phyloP scores from a whole-genome alignment of 179 eudicot genomes.

The Spinacia oleracea region DNA sequence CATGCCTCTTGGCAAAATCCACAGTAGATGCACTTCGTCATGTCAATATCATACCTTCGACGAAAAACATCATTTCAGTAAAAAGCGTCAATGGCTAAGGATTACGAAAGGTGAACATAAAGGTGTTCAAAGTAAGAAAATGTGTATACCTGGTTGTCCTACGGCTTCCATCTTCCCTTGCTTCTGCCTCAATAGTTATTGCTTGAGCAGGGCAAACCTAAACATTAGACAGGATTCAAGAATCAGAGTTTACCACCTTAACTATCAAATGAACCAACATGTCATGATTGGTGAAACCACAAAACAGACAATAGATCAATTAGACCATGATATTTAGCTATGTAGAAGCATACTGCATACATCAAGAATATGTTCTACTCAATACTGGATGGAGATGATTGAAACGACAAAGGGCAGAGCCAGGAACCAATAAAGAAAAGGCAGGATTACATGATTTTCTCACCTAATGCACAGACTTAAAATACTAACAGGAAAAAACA shows the following conservation, averaged over 20 bases:
- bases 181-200: slow-evolving; percentile 97
- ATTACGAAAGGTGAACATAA: background rate
- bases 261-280: background rate
- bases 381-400: background rate
- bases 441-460: background rate
- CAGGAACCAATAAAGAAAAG: background rate
- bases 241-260: background rate
- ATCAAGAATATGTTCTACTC: background rate
- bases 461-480: background rate
- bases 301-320: slow-evolving; percentile 5
- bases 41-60: slow-evolving; percentile 86
- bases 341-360: background rate
- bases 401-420: background rate
- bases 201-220: slow-evolving; percentile 99
- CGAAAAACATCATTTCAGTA: background rate
- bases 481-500: background rate
- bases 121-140: background rate
- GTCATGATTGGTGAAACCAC: background rate
- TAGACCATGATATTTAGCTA: background rate
- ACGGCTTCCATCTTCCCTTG: slow-evolving; percentile 97
- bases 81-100: background rate
- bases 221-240: slow-evolving; percentile 5
- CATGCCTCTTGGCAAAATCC: slow-evolving; percentile 99
- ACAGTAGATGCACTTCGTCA: slow-evolving; percentile 97
- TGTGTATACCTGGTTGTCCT: slow-evolving; percentile 77